Conservation (phyloP, 2,329 filamentous ascomycete genomes). For the Aspergillus fumigatus region DNA sequence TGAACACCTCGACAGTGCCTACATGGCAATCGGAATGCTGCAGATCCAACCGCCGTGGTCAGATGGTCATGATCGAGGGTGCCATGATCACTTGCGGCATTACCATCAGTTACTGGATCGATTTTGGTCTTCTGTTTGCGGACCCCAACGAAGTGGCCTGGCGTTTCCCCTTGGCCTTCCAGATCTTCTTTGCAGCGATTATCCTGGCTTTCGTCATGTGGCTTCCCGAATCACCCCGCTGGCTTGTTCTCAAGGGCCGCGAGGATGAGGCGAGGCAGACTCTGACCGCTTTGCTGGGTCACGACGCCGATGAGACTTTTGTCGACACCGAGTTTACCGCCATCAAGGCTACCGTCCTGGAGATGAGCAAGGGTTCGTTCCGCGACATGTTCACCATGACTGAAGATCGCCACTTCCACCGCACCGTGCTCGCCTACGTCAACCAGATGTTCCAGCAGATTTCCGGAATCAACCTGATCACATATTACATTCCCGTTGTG, state of each 20-base stretch:
- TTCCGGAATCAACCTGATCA: conserved; percentile 43
- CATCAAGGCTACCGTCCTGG: conserved; percentile 51
- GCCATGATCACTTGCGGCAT: conserved; percentile 50
- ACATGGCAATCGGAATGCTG: conserved; percentile 51
- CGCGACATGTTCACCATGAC: conserved; percentile 56
- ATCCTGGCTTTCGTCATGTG: conserved; percentile 47
- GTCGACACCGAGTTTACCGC: conserved; percentile 47
- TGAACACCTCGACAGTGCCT: conserved; percentile 51
- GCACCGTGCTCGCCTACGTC: conserved; percentile 52
- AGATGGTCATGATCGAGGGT: conserved; percentile 52
- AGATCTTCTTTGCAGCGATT: conserved; percentile 53
- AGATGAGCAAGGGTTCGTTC: conserved; percentile 49
- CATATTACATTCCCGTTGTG: conserved; percentile 43
- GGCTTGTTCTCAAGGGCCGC: conserved; percentile 53
- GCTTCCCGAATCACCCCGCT: conserved; percentile 56
- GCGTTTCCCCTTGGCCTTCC: conserved; percentile 55
- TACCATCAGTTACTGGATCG: conserved; percentile 49
- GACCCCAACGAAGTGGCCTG: conserved; percentile 46
- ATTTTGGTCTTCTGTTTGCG: conserved; percentile 51
- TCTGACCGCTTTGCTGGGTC: conserved; percentile 44
- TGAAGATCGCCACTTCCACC: conserved; percentile 54
- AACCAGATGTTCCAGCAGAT: conserved; percentile 55
- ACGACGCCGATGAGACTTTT: conserved; percentile 42
- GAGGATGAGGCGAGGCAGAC: conserved; percentile 50
- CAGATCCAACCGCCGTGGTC: conserved; percentile 47